Conservation (phyloP, 495 filamentous ascomycete genomes). For the Xylaria intraflava region DNA sequence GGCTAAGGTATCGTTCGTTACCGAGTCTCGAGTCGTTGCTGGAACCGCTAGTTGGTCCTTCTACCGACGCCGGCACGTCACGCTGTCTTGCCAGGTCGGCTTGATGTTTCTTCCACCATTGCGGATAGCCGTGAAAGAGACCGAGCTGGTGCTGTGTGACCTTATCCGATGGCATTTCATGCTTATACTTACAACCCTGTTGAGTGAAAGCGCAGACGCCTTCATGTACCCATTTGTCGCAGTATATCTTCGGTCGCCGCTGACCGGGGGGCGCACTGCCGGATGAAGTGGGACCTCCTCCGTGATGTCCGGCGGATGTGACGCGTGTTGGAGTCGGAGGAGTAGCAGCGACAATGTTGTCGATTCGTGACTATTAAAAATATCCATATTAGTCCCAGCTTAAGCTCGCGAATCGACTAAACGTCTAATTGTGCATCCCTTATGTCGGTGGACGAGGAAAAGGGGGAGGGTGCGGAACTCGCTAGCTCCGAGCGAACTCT, state of each 20-base stretch:
- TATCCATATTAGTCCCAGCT: not conserved
- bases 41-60: not conserved
- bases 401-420: not conserved
- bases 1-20: not conserved
- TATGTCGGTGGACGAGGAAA: not conserved
- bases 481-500: not conserved
- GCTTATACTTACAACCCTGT: conserved; percentile 79
- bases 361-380: conserved; percentile 22
- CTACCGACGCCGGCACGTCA: conserved; percentile 9
- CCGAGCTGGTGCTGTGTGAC: conserved; percentile 58
- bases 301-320: not conserved
- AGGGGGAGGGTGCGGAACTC: not conserved
- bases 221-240: conserved; percentile 79
- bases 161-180: conserved; percentile 69
- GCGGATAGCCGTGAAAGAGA: conserved; percentile 45
- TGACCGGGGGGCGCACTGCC: not conserved
- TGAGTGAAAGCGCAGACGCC: conserved; percentile 80
- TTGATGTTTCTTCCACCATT: conserved; percentile 48
- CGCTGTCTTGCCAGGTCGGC: conserved; percentile 31
- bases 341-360: conserved; percentile 26
- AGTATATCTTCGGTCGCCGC: conserved; percentile 58
- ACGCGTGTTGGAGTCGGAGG: conserved; percentile 10
- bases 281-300: not conserved
- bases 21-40: not conserved
- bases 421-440: not conserved